Evolutionary conservation across 352 stramenopile genomes (phyloP), one percentile per base, ranked within the genome.

Genomic region (Phytophthora litchii): DNA sequence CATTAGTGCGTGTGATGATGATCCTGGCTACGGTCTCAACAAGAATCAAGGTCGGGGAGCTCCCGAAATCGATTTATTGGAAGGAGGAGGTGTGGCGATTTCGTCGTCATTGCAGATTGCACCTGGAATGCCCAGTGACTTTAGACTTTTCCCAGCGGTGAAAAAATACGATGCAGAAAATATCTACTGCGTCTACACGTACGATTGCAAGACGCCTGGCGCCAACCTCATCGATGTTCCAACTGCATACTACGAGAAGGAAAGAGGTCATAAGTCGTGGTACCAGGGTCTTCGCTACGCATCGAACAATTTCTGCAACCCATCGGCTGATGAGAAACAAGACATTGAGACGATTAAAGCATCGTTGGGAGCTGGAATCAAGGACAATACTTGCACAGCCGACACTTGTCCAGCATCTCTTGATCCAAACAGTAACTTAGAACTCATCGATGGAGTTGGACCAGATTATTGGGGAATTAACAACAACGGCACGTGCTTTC

Each of bases 51-150:
- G 93, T 5, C 74, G 93, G 10, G 94, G 94, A 21, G 86, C 91
- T 32, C 94, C 94, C 1, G 94, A 98, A 59, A 98, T 98, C 68
- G 92, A 98, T 68, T 74, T 98, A 9, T 70, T 98, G n/a, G 93
- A 96, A 94, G 83, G 88, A 67, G 69, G 72, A 16, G 78, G 92
- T 13, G 54, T 66, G 12, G 74, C 78, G 3, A 92, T 97, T 64
- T 97, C 89, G 14, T 91, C 87, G 42, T 97, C 91, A 29, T 70
- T 97, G 4, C 93, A 98, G 66, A 81, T 98, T 43, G 72, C 66
- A 1, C 85, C 83, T 0, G 88, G 83, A 9, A 89, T 89, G 71
- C 83, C 83, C 0, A 59, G 51, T 7, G 57, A 85, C 40, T 85
- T 80, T 21, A 63, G 78, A 10, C 27, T 79, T 8, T 91, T 86